Evolutionary conservation across 2,329 filamentous ascomycete genomes (phyloP).

Genomic region (Botrytis squamosa): DNA sequence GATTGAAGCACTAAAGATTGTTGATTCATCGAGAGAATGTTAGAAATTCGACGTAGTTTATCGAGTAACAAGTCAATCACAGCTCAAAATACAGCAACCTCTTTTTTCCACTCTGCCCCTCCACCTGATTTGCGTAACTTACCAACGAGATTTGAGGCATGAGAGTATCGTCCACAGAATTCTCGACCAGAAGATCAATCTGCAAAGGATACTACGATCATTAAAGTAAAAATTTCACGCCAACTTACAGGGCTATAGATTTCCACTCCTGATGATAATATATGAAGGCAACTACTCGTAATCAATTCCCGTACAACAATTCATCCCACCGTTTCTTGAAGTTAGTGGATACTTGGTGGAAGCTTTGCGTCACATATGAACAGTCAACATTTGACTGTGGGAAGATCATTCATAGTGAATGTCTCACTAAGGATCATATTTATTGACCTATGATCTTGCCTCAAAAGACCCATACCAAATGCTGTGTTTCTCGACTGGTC

Average conservation of each 20-base stretch:
- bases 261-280: not conserved
- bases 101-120: not conserved
- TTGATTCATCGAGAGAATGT: not conserved
- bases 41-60: not conserved
- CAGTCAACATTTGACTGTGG: not conserved
- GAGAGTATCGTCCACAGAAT: not conserved
- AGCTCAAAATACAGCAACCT: not conserved
- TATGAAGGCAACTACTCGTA: not conserved
- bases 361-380: not conserved
- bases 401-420: not conserved
- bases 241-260: not conserved
- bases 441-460: not conserved
- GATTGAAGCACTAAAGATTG: not conserved
- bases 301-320: not conserved
- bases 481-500: slow-evolving; percentile 2
- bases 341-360: not conserved
- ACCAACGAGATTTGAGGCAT: no score
- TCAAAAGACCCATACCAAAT: not conserved
- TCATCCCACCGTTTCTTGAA: not conserved
- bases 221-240: not conserved
- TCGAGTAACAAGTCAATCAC: not conserved
- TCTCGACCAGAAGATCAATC: not conserved
- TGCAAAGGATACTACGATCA: not conserved
- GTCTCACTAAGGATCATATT: not conserved
- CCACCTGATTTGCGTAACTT: not conserved